phyloP scores from a whole-genome alignment of 2,329 filamentous ascomycete species.

The Fusarium sp. region DNA sequence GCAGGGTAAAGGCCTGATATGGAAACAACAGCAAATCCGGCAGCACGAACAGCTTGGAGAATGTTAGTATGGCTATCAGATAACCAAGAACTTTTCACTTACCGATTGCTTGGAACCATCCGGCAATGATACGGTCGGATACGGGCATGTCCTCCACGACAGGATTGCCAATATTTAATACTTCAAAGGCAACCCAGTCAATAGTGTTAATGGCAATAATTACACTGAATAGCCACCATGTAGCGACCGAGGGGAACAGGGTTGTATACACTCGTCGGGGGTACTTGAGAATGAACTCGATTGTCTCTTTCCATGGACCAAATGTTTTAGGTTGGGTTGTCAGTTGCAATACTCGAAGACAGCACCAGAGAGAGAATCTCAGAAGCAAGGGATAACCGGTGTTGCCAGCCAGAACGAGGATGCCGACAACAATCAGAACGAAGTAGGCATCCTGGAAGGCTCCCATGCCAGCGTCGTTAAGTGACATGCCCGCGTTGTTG shows the following conservation, averaged over 20 bases:
- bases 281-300: slow-evolving; percentile 68
- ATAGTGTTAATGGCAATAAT: slow-evolving; percentile 71
- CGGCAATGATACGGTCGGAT: slow-evolving; percentile 70
- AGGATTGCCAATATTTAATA: slow-evolving; percentile 73
- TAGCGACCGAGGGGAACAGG: slow-evolving; percentile 73
- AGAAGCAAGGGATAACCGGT: slow-evolving; percentile 75
- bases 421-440: slow-evolving; percentile 65
- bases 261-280: slow-evolving; percentile 72
- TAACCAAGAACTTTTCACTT: slow-evolving; percentile 40
- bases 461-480: slow-evolving; percentile 75
- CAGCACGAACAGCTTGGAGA: slow-evolving; percentile 69
- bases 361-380: slow-evolving; percentile 69
- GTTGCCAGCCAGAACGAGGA: slow-evolving; percentile 73
- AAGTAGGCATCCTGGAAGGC: slow-evolving; percentile 68
- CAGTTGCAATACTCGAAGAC: slow-evolving; percentile 58
- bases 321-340: slow-evolving; percentile 56
- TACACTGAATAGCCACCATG: slow-evolving; percentile 75
- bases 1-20: slow-evolving; percentile 69
- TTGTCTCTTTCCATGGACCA: slow-evolving; percentile 61
- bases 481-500: slow-evolving; percentile 78
- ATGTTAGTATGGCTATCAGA: slow-evolving; percentile 17
- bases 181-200: slow-evolving; percentile 75
- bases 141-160: slow-evolving; percentile 65
- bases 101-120: slow-evolving; percentile 73
- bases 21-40: slow-evolving; percentile 74